Evolutionary conservation across 2,329 filamentous ascomycete genomes (phyloP).

Genomic region (Aspergillus vadensis): DNA sequence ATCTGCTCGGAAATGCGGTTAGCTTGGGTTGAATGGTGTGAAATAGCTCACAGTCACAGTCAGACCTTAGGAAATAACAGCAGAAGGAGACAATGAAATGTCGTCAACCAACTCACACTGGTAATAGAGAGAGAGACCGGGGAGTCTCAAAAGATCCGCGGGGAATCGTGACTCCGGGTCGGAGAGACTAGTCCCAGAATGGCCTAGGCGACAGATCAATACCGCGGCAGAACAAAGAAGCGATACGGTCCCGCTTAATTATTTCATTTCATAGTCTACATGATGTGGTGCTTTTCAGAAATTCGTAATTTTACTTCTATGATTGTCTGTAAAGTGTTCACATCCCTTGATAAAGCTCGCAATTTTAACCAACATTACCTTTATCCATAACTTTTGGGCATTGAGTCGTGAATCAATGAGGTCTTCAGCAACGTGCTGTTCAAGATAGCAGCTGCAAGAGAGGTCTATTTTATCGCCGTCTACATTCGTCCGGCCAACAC

Average conservation of each 20-base stretch:
- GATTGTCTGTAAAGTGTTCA: background rate
- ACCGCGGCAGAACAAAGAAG: background rate
- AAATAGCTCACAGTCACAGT: too few species aligned
- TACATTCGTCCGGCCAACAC: background rate
- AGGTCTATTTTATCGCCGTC: background rate
- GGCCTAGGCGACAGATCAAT: conserved; percentile 1
- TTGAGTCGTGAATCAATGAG: background rate
- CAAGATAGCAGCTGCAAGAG: background rate
- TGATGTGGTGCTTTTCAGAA: background rate
- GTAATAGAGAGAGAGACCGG: background rate
- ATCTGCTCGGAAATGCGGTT: background rate
- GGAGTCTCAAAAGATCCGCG: conserved; percentile 8
- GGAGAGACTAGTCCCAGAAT: conserved; percentile 1
- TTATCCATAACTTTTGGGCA: background rate
- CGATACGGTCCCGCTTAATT: too few species aligned
- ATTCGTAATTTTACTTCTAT: background rate
- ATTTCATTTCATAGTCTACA: background rate
- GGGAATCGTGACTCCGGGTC: background rate
- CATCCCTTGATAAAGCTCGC: background rate
- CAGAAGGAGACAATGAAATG: background rate
- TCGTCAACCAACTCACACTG: background rate
- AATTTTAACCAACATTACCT: background rate
- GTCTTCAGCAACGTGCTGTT: conserved; percentile 11
- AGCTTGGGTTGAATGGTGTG: background rate
- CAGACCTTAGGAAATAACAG: background rate